Percentiles rank a stretch among this genome's conserved stretches.
Conservation (phyloP, 139 green algal genomes). For the Cymbomonas tetramitiformis region DNA sequence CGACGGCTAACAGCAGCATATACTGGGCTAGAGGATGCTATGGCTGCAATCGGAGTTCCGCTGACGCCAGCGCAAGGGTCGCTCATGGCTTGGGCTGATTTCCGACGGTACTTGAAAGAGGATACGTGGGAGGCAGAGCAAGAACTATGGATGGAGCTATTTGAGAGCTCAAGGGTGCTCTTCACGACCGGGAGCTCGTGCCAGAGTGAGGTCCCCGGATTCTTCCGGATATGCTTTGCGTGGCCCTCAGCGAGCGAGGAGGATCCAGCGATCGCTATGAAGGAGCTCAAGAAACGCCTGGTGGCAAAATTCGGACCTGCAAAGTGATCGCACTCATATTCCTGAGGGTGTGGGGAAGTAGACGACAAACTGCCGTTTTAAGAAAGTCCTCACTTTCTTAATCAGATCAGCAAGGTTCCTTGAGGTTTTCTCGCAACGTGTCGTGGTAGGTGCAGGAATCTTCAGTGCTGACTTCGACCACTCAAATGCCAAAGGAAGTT, state of each 20-base stretch:
- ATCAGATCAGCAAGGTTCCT: too few species aligned
- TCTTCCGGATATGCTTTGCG: constrained; percentile 17
- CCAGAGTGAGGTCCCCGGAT: constrained; percentile 1
- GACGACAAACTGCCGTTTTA: too few species aligned
- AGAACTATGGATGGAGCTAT: constrained; percentile 4
- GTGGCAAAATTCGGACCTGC: too few species aligned
- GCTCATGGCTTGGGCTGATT: constrained; percentile 14
- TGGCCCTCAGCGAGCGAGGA: not conserved
- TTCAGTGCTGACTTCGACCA: too few species aligned
- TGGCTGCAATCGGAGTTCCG: not conserved
- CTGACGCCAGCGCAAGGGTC: not conserved
- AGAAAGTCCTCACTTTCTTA: too few species aligned
- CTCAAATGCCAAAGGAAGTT: too few species aligned
- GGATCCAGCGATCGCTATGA: not conserved
- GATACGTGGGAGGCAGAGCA: constrained; percentile 12
- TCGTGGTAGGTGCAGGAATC: too few species aligned
- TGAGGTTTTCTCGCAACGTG: too few species aligned
- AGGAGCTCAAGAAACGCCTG: not conserved
- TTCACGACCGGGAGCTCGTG: constrained; percentile 15
- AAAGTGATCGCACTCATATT: too few species aligned
- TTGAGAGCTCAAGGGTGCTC: constrained; percentile 9
- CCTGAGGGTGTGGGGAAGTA: too few species aligned
- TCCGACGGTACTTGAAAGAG: constrained; percentile 4
- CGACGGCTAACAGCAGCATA: not conserved
- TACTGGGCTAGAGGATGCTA: not conserved